Evolutionary conservation across 441 rosid genomes (phyloP).

Genomic region (Eruca vesicaria): DNA sequence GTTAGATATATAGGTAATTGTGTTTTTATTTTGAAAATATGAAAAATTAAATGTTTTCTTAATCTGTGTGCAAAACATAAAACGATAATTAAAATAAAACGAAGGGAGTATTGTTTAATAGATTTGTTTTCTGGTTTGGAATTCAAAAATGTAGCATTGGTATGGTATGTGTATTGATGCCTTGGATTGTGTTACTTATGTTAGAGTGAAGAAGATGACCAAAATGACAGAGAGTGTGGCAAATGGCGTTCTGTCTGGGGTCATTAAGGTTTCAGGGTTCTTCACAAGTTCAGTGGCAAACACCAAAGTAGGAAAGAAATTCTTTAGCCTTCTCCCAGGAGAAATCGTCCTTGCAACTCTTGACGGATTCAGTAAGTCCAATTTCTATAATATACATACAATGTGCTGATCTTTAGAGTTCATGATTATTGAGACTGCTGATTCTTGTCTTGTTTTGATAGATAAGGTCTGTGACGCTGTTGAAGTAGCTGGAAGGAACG

Average conservation of each 20-base stretch:
- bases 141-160: background rate
- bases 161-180: slow-evolving; percentile 6
- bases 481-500: slow-evolving; percentile 76
- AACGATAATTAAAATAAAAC: no score
- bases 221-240: slow-evolving; percentile 80
- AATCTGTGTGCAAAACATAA: no score
- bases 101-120: no score
- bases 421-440: background rate
- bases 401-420: background rate
- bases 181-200: background rate
- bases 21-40: no score
- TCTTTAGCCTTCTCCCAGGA: slow-evolving; percentile 79
- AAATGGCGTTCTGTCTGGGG: slow-evolving; percentile 74
- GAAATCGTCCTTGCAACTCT: slow-evolving; percentile 85
- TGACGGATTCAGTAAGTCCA: slow-evolving; percentile 82
- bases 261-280: slow-evolving; percentile 69
- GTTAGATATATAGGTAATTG: no score
- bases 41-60: no score
- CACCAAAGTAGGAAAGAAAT: slow-evolving; percentile 73
- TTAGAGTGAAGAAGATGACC: slow-evolving; percentile 77
- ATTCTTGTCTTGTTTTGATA: slow-evolving; percentile 33
- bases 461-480: slow-evolving; percentile 74
- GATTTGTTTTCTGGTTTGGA: background rate
- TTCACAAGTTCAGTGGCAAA: slow-evolving; percentile 71
- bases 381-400: no score